phyloP scores from a whole-genome alignment of 805 yeast species.

The Komagataella pseudopastoris region DNA sequence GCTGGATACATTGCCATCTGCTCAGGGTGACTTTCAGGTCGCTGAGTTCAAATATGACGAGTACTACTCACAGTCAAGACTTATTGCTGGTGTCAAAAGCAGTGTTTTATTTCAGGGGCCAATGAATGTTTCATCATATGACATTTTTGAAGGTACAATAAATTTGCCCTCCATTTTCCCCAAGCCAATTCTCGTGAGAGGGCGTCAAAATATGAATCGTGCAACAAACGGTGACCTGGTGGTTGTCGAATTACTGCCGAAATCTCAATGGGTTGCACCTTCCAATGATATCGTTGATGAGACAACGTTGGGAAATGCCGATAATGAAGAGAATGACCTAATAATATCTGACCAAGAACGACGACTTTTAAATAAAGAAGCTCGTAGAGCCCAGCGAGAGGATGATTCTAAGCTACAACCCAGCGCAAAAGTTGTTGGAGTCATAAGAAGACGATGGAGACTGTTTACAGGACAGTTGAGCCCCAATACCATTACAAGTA shows the following conservation, averaged over 20 bases:
- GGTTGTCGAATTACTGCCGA: conserved; percentile 79
- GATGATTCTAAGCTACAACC: conserved; percentile 47
- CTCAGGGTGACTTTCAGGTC: conserved; percentile 20
- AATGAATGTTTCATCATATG: conserved; percentile 70
- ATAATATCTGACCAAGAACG: conserved; percentile 60
- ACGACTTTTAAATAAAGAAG: conserved; percentile 62
- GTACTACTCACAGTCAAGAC: conserved; percentile 66
- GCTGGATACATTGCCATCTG: conserved; percentile 61
- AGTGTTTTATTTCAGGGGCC: conserved; percentile 83
- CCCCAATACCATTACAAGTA: conserved; percentile 49
- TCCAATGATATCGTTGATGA: conserved; percentile 72
- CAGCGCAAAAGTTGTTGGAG: conserved; percentile 87
- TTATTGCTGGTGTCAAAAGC: conserved; percentile 81
- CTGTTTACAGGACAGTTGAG: conserved; percentile 90
- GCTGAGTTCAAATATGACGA: conserved; percentile 56
- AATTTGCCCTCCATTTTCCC: conserved; percentile 50
- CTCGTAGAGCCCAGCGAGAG: conserved; percentile 41
- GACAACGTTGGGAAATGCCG: conserved; percentile 46
- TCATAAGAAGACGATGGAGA: conserved; percentile 88
- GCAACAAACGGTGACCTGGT: conserved; percentile 89
- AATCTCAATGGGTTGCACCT: conserved; percentile 79
- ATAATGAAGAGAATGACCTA: conserved; percentile 28
- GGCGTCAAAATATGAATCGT: conserved; percentile 77
- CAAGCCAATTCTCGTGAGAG: conserved; percentile 70
- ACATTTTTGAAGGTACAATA: conserved; percentile 78